Percentiles rank a stretch among this genome's conserved stretches.
Conservation (phyloP, 306 rosid genomes). For the Nissolia schottii region DNA sequence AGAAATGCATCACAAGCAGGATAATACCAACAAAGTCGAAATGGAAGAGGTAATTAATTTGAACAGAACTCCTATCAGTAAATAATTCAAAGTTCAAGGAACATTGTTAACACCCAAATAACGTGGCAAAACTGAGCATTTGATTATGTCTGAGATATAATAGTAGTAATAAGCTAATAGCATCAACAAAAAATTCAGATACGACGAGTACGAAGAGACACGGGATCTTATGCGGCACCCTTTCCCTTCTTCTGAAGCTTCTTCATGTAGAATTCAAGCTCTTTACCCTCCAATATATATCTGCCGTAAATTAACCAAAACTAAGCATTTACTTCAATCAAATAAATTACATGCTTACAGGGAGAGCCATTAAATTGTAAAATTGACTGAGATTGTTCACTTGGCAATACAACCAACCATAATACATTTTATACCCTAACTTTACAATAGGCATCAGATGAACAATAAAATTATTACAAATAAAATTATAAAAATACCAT, state of each 20-base stretch:
- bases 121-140: constrained; percentile 16
- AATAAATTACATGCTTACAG: neutral
- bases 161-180: too few species aligned
- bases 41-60: neutral
- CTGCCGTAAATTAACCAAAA: constrained; percentile 23
- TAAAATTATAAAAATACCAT: neutral
- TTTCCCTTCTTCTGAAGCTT: constrained; percentile 67
- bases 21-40: neutral
- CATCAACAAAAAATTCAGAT: neutral
- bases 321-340: neutral
- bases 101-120: neutral
- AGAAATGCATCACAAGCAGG: neutral
- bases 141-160: neutral
- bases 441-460: neutral
- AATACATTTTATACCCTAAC: neutral
- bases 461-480: too few species aligned
- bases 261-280: constrained; percentile 72
- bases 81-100: neutral
- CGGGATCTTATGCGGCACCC: constrained; percentile 44
- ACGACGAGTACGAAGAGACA: neutral
- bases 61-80: constrained; percentile 6
- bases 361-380: neutral
- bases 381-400: neutral
- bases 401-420: neutral
- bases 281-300: constrained; percentile 69